phyloP scores from a whole-genome alignment of 352 stramenopile species.

The Phytophthora idaei region DNA sequence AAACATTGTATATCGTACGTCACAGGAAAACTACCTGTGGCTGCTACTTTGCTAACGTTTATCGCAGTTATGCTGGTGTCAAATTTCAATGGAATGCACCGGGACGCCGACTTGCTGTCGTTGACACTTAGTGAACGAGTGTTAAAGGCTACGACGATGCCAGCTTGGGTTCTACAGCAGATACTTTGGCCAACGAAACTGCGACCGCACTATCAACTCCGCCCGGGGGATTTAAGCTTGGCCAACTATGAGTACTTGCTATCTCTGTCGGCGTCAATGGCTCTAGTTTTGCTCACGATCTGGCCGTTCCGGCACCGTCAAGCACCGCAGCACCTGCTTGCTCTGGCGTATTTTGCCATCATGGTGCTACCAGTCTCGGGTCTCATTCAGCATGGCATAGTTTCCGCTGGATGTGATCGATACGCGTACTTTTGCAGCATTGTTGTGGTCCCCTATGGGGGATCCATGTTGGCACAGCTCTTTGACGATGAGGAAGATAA shows the following conservation, averaged over 20 bases:
- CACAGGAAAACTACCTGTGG: constrained; percentile 32
- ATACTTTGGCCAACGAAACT: constrained; percentile 54
- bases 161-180: constrained; percentile 42
- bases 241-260: constrained; percentile 45
- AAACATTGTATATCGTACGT: constrained; percentile 27
- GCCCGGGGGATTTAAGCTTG: constrained; percentile 39
- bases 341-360: constrained; percentile 39
- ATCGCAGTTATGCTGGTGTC: constrained; percentile 47
- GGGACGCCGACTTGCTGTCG: constrained; percentile 48
- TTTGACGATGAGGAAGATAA: constrained; percentile 8
- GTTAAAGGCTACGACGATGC: constrained; percentile 50
- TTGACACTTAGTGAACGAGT: constrained; percentile 43
- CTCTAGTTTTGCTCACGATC: constrained; percentile 25
- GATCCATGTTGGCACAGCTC: constrained; percentile 17
- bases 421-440: constrained; percentile 72
- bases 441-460: constrained; percentile 48
- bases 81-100: constrained; percentile 47
- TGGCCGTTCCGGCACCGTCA: constrained; percentile 22
- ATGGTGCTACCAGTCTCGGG: constrained; percentile 67
- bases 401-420: constrained; percentile 55
- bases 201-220: constrained; percentile 64
- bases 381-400: constrained; percentile 75
- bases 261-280: constrained; percentile 17
- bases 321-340: constrained; percentile 39
- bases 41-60: constrained; percentile 32